Evolutionary conservation across 1,284 basidiomycete species (phyloP).

Genomic region (Naganishia liquefaciens): DNA sequence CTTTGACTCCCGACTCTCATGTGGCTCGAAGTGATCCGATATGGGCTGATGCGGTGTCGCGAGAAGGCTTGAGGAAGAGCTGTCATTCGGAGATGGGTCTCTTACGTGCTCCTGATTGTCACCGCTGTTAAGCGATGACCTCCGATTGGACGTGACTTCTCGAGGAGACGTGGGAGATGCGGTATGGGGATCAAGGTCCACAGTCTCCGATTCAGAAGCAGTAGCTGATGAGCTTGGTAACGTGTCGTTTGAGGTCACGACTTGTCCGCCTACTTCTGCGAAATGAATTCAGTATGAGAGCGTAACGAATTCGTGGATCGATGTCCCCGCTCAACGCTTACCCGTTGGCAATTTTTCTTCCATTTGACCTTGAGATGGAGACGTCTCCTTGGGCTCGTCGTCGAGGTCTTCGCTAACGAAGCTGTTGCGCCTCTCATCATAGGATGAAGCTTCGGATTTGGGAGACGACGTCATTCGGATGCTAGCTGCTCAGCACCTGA

Average conservation of each 20-base stretch:
- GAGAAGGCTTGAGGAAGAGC: constrained; percentile 8
- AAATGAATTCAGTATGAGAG: neutral
- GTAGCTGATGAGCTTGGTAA: too few relatives aligned
- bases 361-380: too few relatives aligned
- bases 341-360: neutral
- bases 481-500: neutral
- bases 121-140: neutral
- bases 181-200: neutral
- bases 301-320: too few relatives aligned
- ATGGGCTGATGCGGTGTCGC: constrained; percentile 9
- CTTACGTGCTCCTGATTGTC: neutral
- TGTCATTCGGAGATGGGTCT: constrained; percentile 1
- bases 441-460: neutral
- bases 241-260: too few relatives aligned
- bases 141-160: neutral
- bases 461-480: neutral
- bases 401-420: neutral
- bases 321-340: neutral
- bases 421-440: neutral
- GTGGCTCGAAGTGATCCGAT: neutral
- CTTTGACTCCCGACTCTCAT: neutral
- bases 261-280: too few relatives aligned
- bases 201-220: too few relatives aligned
- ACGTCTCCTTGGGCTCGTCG: neutral
- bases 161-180: neutral